Conservation (phyloP, 192 early-diverging fungal species). For the Backusella circina region DNA sequence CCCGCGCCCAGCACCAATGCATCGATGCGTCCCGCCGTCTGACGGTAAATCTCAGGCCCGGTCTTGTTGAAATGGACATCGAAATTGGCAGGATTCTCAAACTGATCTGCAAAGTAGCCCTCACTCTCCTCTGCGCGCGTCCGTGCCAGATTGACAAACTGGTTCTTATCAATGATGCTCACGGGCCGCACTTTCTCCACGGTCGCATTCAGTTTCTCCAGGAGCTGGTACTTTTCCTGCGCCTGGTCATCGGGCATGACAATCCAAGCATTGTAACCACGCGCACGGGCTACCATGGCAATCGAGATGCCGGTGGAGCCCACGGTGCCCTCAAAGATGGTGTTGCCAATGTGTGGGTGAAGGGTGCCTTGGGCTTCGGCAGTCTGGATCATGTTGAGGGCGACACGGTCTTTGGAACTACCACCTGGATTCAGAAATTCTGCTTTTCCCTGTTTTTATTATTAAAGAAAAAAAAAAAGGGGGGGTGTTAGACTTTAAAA, state of each 20-base stretch:
- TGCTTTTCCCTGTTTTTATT: conserved; percentile 33
- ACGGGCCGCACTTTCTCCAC: conserved; percentile 91
- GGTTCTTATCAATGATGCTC: conserved; percentile 84
- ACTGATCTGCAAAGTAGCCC: conserved; percentile 92
- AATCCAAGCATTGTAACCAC: conserved; percentile 91
- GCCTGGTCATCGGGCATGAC: conserved; percentile 97
- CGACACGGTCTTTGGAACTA: conserved; percentile 92
- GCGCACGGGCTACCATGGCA: conserved; percentile 84
- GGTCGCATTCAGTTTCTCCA: conserved; percentile 78
- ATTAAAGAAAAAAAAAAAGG: too few species aligned
- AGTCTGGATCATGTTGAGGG: conserved; percentile 77
- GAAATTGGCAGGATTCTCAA: conserved; percentile 88
- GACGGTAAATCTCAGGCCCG: conserved; percentile 84
- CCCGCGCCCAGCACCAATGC: conserved; percentile 89
- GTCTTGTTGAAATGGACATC: conserved; percentile 79
- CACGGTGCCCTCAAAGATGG: conserved; percentile 93
- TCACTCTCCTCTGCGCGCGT: conserved; percentile 60
- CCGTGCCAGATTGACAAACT: conserved; percentile 91
- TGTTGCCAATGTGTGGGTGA: conserved; percentile 66
- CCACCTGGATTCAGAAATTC: conserved; percentile 90
- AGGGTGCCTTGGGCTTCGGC: conserved; percentile 72
- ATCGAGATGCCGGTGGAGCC: conserved; percentile 96
- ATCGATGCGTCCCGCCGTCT: conserved; percentile 68
- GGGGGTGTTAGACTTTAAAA: too few species aligned
- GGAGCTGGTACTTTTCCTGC: conserved; percentile 80